phyloP scores from a whole-genome alignment of 768 basidiomycete genomes.

The Psilocybe cubensis region DNA sequence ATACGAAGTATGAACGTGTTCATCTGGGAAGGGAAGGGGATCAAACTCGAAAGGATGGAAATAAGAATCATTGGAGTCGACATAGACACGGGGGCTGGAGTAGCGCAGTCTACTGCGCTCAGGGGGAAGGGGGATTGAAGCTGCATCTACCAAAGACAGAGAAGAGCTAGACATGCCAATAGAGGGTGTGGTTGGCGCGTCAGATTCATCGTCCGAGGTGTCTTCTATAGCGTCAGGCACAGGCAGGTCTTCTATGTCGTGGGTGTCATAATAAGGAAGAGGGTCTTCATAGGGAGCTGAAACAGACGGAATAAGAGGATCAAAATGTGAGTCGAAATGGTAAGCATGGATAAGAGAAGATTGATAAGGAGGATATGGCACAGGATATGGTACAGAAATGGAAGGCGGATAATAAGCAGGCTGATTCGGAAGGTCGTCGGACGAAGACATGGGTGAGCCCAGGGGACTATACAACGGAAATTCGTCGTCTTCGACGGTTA shows the following conservation, averaged over 20 bases:
- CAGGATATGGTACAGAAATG: slow-evolving; percentile 58
- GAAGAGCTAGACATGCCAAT: slow-evolving; percentile 60
- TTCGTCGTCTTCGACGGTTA: slow-evolving; percentile 65
- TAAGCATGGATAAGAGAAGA: slow-evolving; percentile 59
- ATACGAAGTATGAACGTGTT: slow-evolving; percentile 51
- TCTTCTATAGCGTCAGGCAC: slow-evolving; percentile 86
- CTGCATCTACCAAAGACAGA: slow-evolving; percentile 52
- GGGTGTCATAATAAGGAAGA: slow-evolving; percentile 63
- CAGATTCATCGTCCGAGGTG: slow-evolving; percentile 85
- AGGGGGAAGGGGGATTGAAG: slow-evolving; percentile 50
- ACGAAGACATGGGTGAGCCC: slow-evolving; percentile 75
- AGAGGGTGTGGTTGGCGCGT: slow-evolving; percentile 66
- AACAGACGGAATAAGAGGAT: slow-evolving; percentile 47
- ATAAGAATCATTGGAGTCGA: slow-evolving; percentile 60
- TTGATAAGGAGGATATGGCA: slow-evolving; percentile 65
- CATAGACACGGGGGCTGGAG: slow-evolving; percentile 60
- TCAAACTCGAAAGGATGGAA: slow-evolving; percentile 72
- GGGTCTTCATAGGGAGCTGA: slow-evolving; percentile 52
- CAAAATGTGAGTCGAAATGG: slow-evolving; percentile 49
- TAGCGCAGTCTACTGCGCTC: slow-evolving; percentile 54
- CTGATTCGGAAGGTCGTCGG: slow-evolving; percentile 69
- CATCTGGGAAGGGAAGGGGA: slow-evolving; percentile 69
- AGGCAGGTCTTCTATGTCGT: slow-evolving; percentile 69
- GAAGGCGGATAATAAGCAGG: slow-evolving; percentile 48
- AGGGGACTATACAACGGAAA: slow-evolving; percentile 65